phyloP scores from a whole-genome alignment of 1,284 basidiomycete species.

The Flammula alnicola region DNA sequence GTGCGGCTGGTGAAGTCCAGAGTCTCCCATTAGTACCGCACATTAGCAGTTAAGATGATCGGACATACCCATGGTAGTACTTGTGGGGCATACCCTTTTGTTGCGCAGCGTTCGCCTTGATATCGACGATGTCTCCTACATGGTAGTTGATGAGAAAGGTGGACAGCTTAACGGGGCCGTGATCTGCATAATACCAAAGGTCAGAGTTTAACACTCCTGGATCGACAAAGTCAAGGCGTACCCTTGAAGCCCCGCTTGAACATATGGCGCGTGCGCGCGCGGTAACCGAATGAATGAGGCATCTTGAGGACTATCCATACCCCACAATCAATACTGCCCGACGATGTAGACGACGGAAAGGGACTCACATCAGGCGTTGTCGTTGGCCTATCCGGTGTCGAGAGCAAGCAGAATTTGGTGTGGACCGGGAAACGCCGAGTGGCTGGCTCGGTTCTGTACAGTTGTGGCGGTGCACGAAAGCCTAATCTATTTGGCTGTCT shows the following conservation, averaged over 20 bases:
- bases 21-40: slow-evolving; percentile 3
- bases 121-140: slow-evolving; percentile 99
- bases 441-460: slow-evolving; percentile 48
- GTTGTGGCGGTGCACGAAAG: slow-evolving; percentile 39
- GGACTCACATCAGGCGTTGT: slow-evolving; percentile 51
- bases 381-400: slow-evolving; percentile 37
- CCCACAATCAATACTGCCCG: slow-evolving; percentile 26
- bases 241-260: slow-evolving; percentile 98
- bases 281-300: slow-evolving; percentile 99
- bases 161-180: slow-evolving; percentile 90
- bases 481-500: slow-evolving; percentile 39
- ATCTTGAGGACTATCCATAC: slow-evolving; percentile 69
- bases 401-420: slow-evolving; percentile 35
- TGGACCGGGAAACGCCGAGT: slow-evolving; percentile 44
- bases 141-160: slow-evolving; percentile 94
- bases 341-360: slow-evolving; percentile 32
- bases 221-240: slow-evolving; percentile 41
- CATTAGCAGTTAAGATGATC: no score
- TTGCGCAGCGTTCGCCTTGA: slow-evolving; percentile 98
- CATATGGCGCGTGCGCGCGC: slow-evolving; percentile 99
- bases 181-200: slow-evolving; percentile 60
- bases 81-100: slow-evolving; percentile 99
- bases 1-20: slow-evolving; percentile 70
- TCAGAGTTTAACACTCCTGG: slow-evolving; percentile 14
- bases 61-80: slow-evolving; percentile 88